Conservation (phyloP, 805 yeast species). For the Kuraishia floccosa region DNA sequence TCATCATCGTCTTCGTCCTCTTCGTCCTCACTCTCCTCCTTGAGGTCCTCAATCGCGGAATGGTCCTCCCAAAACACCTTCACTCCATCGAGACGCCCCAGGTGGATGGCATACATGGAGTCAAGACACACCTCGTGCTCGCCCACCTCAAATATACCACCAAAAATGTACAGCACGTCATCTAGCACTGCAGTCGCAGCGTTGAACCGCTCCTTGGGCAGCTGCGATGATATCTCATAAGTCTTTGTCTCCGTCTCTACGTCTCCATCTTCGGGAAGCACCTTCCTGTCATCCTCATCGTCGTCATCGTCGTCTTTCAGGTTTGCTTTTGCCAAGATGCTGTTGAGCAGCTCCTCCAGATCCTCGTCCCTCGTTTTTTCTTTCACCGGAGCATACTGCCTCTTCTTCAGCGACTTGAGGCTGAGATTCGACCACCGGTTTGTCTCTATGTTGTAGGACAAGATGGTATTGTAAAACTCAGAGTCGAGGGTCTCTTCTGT, state of each 20-base stretch:
- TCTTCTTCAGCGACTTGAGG: constrained; percentile 51
- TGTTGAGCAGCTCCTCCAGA: constrained; percentile 70
- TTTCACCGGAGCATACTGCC: constrained; percentile 22
- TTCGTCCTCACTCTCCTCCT: constrained; percentile 53
- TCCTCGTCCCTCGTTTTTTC: constrained; percentile 62
- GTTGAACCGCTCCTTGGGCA: constrained; percentile 88
- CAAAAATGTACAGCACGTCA: constrained; percentile 73
- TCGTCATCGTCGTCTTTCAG: constrained; percentile 43
- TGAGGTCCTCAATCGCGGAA: constrained; percentile 39
- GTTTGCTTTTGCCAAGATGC: constrained; percentile 64
- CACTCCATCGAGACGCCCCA: constrained; percentile 80
- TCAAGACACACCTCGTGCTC: constrained; percentile 81
- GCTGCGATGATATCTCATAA: constrained; percentile 42
- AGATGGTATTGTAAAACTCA: constrained; percentile 68
- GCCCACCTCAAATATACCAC: constrained; percentile 85
- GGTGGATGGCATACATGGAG: constrained; percentile 76
- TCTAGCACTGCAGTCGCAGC: constrained; percentile 77
- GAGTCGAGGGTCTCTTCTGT: constrained; percentile 89
- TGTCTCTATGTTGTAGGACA: constrained; percentile 72
- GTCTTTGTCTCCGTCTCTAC: constrained; percentile 25
- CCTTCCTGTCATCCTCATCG: constrained; percentile 22
- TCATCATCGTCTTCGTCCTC: constrained; percentile 60
- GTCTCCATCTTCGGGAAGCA: constrained; percentile 21
- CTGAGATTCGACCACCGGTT: constrained; percentile 81
- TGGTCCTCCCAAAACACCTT: constrained; percentile 87